Evolutionary conservation across 768 basidiomycete species (phyloP), one percentile per base, ranked within the genome.

Genomic region (Leccinum variicolor): DNA sequence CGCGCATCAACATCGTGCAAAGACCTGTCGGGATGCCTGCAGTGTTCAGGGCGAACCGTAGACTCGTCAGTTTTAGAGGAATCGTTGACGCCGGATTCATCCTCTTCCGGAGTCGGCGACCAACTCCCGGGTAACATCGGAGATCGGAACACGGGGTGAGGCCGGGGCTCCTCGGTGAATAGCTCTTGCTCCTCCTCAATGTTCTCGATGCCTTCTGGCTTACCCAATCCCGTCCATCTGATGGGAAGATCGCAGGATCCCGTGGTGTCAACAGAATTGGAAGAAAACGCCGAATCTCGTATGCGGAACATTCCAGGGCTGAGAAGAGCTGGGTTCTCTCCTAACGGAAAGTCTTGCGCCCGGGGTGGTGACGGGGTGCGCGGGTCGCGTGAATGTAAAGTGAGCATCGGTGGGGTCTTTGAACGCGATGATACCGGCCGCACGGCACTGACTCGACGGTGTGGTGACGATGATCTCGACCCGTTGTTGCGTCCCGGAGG

Each of bases 271-370:
- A 71, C 71, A 6, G 78, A 77, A 58, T 70, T 74, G 25, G 73
- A 73, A 17, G 86, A 86, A 62, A 86, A 79, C 6, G 78, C 80
- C 28, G 89, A 89, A 64, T 89, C 86, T 49, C 88, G 79, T 70
- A 69, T 62, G 56, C 72, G 74, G 55, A 88, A 89, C 28, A 80
- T 79, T 21, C 78, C 79, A 17, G 84, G 74, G 36, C 81, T 77
- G 10, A 89, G 79, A 33, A 88, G 79, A 5, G 55, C 68, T 62
- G 61, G 62, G 56, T 57, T 69, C 62, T 68, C 71, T 43, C 67
- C 62, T 56, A 61, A 55, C 28, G 51, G 51, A 45, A 64, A 47
- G 46, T 64, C 65, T 60, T 66, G 68, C 33, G 48, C 60, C 59
- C 45, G 59, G 62, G 69, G 61, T 3, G 62, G 61, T 28, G 67